phyloP scores from a whole-genome alignment of 441 rosid genomes.

The Syzygium syzygioides region DNA sequence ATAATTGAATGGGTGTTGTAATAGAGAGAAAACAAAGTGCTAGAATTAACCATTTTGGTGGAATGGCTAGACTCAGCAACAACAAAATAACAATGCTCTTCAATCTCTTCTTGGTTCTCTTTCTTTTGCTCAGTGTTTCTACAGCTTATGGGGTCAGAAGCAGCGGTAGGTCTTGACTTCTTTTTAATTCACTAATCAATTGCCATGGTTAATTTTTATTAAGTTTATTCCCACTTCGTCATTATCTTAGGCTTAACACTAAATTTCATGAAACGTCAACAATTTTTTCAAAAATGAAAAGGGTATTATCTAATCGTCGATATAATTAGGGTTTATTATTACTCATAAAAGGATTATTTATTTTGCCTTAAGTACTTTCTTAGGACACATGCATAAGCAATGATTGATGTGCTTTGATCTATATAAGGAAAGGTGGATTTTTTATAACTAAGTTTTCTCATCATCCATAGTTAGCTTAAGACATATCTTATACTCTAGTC shows the following conservation, averaged over 20 bases:
- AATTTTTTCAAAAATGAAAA: not conserved
- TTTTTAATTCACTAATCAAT: not conserved
- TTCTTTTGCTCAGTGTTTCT: not conserved
- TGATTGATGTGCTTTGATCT: not conserved
- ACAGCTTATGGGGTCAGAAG: not conserved
- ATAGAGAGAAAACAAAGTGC: not conserved
- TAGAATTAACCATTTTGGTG: not conserved
- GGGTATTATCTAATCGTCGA: not conserved
- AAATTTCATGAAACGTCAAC: not conserved
- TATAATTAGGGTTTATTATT: not conserved
- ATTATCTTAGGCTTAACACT: too few species aligned
- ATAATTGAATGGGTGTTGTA: not conserved
- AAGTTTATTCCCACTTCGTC: not conserved
- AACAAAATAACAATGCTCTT: not conserved
- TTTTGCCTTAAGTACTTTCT: not conserved
- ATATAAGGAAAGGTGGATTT: not conserved
- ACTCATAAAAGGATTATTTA: not conserved
- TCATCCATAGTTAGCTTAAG: accelerated
- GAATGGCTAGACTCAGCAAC: not conserved
- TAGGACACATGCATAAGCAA: not conserved
- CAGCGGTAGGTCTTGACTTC: not conserved
- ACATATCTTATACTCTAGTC: not conserved
- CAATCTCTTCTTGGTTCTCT: not conserved
- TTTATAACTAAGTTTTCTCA: not conserved
- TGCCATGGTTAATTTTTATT: not conserved